Evolutionary conservation across 148 eudicot species (phyloP).

Genomic region (Vaccinium macrocarpon): DNA sequence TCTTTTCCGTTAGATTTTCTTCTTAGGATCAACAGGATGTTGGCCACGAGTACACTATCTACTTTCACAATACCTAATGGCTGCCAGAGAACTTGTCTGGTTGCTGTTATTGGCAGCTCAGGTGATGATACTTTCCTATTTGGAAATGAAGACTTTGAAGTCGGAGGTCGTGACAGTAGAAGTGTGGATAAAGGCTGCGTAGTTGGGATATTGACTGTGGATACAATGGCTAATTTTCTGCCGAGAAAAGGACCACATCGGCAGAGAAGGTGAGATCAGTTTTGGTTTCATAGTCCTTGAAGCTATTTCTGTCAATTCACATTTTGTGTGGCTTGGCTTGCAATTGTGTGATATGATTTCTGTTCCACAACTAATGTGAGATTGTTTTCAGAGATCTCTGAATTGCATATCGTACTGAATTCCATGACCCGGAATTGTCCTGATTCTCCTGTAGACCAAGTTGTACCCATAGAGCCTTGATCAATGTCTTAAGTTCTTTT

Average conservation of each 20-base stretch:
- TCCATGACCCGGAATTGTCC: background rate
- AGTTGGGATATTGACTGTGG: slow-evolving; percentile 88
- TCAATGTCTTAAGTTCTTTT: background rate
- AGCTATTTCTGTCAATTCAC: background rate
- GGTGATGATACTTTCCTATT: slow-evolving; percentile 41
- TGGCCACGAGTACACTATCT: slow-evolving; percentile 52
- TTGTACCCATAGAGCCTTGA: background rate
- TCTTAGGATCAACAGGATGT: slow-evolving; percentile 73
- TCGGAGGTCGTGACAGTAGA: slow-evolving; percentile 68
- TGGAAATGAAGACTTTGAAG: slow-evolving; percentile 61
- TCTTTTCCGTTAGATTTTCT: slow-evolving; percentile 82
- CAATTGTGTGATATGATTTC: background rate
- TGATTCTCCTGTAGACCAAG: background rate
- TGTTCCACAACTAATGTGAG: background rate
- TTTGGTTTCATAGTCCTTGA: background rate
- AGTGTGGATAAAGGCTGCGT: slow-evolving; percentile 64
- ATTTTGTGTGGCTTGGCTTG: background rate
- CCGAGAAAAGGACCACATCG: slow-evolving; percentile 94
- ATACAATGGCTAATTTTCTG: slow-evolving; percentile 90
- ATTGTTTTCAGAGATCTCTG: background rate
- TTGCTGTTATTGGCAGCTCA: slow-evolving; percentile 71
- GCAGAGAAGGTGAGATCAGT: slow-evolving; percentile 66
- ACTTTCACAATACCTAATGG: slow-evolving; percentile 77
- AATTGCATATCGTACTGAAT: background rate
- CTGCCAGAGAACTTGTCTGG: slow-evolving; percentile 83